phyloP scores from a whole-genome alignment of 2,329 filamentous ascomycete species.

The Fusarium verrucosum region DNA sequence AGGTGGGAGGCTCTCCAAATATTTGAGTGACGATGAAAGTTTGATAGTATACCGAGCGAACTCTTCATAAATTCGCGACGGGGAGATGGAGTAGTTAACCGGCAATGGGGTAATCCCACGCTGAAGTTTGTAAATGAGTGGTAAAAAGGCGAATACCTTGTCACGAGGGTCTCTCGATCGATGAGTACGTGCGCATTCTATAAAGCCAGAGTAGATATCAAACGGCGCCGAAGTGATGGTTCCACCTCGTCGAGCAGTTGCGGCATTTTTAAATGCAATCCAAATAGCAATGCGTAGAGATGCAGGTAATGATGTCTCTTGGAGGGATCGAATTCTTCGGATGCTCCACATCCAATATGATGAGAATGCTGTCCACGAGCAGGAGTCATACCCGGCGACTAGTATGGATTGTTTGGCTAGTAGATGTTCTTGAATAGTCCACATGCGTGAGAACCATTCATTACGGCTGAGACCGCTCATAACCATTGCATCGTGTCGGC shows the following conservation, averaged over 20 bases:
- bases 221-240: conserved; percentile 15
- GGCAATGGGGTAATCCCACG: conserved; percentile 5
- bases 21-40: conserved; percentile 21
- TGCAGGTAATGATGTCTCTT: conserved; percentile 6
- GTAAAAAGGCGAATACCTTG: conserved; percentile 27
- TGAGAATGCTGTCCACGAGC: conserved; percentile 26
- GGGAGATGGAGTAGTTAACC: conserved; percentile 22
- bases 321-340: conserved; percentile 14
- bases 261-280: conserved; percentile 25
- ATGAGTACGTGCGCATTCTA: conserved; percentile 28
- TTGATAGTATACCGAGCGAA: conserved; percentile 19
- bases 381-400: conserved; percentile 8
- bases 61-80: conserved; percentile 18
- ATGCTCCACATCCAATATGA: conserved; percentile 32
- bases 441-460: conserved; percentile 34
- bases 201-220: conserved; percentile 22
- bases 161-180: conserved; percentile 22
- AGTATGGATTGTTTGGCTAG: conserved; percentile 21
- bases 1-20: conserved; percentile 20
- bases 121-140: conserved; percentile 24
- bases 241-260: conserved; percentile 1
- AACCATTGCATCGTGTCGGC: conserved; percentile 14
- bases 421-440: conserved; percentile 34
- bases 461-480: conserved; percentile 23
- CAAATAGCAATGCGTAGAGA: conserved; percentile 21